Conservation (phyloP, 192 early-diverging fungal species). For the Entomortierella beljakovae region DNA sequence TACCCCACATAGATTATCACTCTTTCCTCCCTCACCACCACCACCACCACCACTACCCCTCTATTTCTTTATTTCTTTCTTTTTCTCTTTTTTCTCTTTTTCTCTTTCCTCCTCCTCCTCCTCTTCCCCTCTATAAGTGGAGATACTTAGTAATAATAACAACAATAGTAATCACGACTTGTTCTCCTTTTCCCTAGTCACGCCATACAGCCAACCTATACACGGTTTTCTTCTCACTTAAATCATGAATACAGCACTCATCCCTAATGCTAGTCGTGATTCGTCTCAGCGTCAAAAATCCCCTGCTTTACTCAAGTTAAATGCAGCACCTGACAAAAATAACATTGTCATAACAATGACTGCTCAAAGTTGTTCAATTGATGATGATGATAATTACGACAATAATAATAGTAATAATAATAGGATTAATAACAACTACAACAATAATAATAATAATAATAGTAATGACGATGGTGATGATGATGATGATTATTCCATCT, state of each 20-base stretch:
- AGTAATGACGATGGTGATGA: not conserved
- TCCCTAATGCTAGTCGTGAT: not conserved
- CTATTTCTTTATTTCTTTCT: not conserved
- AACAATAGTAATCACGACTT: too few species aligned
- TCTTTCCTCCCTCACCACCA: too few species aligned
- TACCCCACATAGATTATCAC: too few species aligned
- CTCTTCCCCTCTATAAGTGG: too few species aligned
- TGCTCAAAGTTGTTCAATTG: too few species aligned
- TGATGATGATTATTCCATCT: not conserved
- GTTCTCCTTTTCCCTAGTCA: not conserved
- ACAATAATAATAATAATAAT: not conserved
- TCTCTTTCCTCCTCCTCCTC: not conserved
- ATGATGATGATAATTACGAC: too few species aligned
- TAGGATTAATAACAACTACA: not conserved
- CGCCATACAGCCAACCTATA: not conserved
- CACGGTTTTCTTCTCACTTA: not conserved
- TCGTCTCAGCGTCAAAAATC: not conserved
- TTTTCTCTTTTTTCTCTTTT: not conserved
- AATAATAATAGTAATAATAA: too few species aligned
- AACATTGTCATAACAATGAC: too few species aligned
- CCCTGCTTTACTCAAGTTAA: not conserved
- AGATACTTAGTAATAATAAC: too few species aligned
- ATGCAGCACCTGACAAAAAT: not conserved
- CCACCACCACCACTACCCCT: too few species aligned
- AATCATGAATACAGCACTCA: slow-evolving; percentile 23